These are phyloP conservation scores for Wickerhamiella lipophila DNA, from an alignment of 805 yeast species.

Conservation along the genomic window DNA sequence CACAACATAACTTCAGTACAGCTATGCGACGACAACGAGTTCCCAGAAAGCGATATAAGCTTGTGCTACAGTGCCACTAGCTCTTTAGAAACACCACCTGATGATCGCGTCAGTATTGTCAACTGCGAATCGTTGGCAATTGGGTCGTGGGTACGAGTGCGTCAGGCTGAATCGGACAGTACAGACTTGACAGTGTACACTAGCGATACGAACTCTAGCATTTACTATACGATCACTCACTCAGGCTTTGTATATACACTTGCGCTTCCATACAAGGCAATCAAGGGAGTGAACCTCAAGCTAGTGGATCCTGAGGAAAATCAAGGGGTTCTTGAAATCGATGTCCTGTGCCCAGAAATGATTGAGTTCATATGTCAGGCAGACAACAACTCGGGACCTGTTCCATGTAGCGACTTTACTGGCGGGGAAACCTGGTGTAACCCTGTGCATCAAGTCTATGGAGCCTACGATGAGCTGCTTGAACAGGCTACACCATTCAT, in stretches of 20 bases:
- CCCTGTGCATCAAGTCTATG: constrained; percentile 1
- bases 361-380: constrained; percentile 1
- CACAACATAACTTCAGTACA: background rate
- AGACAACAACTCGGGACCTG: background rate
- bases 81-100: background rate
- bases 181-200: background rate
- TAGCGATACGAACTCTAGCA: background rate
- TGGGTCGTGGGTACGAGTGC: constrained; percentile 7
- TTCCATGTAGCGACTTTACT: constrained; percentile 5
- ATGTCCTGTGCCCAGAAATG: background rate
- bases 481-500: background rate
- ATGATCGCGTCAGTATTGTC: background rate
- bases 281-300: background rate
- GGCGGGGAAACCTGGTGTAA: constrained; percentile 4
- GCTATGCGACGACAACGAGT: background rate
- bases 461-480: background rate
- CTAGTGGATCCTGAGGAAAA: background rate
- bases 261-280: background rate
- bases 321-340: background rate
- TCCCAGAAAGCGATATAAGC: background rate
- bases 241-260: background rate
- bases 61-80: background rate
- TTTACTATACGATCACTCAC: background rate
- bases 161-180: background rate
- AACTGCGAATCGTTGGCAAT: background rate